Evolutionary conservation across 768 basidiomycete genomes (phyloP).

Genomic region (Floccularia luteovirens): DNA sequence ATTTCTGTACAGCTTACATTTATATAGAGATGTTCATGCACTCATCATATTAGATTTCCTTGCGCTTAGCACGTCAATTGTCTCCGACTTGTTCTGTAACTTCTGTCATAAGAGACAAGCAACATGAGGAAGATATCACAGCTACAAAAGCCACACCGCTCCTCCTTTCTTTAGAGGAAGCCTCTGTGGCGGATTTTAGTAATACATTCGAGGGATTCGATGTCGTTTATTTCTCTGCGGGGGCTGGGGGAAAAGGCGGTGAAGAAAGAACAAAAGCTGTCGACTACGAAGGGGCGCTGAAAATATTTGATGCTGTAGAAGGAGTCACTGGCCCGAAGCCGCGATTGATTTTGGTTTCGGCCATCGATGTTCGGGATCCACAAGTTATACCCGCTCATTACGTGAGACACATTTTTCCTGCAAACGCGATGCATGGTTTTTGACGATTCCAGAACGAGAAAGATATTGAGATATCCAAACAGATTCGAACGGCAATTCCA

Average conservation of each 20-base stretch:
- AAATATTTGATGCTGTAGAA: constrained; percentile 66
- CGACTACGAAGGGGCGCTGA: constrained; percentile 57
- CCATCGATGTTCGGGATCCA: constrained; percentile 47
- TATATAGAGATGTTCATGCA: neutral
- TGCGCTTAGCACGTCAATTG: constrained; percentile 44
- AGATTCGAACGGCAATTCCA: constrained; percentile 35
- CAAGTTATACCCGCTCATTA: constrained; percentile 43
- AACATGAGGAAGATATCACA: constrained; percentile 40
- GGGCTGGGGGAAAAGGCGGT: constrained; percentile 53
- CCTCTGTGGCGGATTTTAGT: constrained; percentile 35
- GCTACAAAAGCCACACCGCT: constrained; percentile 34
- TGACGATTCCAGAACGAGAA: constrained; percentile 26
- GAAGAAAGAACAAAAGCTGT: constrained; percentile 48
- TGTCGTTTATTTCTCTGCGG: constrained; percentile 40
- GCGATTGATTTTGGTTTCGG: constrained; percentile 50
- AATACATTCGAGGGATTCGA: constrained; percentile 33
- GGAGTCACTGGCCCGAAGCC: constrained; percentile 36
- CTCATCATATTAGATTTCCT: constrained; percentile 26
- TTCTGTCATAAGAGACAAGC: constrained; percentile 46
- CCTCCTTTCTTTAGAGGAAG: constrained; percentile 50
- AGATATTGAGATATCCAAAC: constrained; percentile 34
- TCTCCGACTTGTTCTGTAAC: constrained; percentile 33
- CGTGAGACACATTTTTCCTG: constrained; percentile 22
- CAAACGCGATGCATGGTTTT: neutral
- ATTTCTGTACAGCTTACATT: too few species aligned